Conservation (phyloP, 1,139 yeast species). For the Eremothecium cymbalariae region DNA sequence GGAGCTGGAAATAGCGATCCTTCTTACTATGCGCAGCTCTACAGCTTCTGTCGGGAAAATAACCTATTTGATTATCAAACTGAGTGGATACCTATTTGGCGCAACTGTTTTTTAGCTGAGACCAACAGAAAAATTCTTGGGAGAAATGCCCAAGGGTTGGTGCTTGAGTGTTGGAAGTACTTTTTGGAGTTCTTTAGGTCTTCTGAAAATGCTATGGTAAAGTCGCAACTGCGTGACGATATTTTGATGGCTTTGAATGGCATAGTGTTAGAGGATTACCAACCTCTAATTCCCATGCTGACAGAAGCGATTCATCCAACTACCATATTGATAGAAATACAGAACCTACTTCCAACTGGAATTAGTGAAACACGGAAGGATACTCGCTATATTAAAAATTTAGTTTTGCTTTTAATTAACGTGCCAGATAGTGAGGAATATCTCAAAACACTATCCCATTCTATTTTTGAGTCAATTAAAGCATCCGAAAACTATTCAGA, state of each 20-base stretch:
- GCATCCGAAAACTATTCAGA: neutral
- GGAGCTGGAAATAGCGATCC: conserved; percentile 50
- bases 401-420: conserved; percentile 2
- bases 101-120: conserved; percentile 15
- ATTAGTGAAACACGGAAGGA: conserved; percentile 1
- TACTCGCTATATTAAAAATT: conserved; percentile 6
- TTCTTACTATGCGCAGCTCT: conserved; percentile 37
- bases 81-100: conserved; percentile 27
- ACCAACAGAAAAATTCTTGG: conserved; percentile 22
- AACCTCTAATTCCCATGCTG: conserved; percentile 12
- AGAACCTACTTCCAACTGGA: conserved; percentile 5
- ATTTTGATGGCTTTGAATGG: conserved; percentile 14
- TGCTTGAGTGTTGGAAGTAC: conserved; percentile 24
- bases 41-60: conserved; percentile 13
- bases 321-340: conserved; percentile 9
- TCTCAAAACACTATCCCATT: conserved; percentile 5
- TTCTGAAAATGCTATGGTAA: conserved; percentile 2
- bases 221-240: conserved; percentile 6
- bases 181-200: conserved; percentile 16
- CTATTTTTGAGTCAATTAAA: conserved; percentile 5
- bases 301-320: conserved; percentile 10
- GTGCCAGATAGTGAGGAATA: neutral
- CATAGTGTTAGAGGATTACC: conserved; percentile 12
- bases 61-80: conserved; percentile 13
- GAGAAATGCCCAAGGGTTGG: conserved; percentile 17